Conservation (phyloP, 306 rosid species). For the Prunus fruticosa region DNA sequence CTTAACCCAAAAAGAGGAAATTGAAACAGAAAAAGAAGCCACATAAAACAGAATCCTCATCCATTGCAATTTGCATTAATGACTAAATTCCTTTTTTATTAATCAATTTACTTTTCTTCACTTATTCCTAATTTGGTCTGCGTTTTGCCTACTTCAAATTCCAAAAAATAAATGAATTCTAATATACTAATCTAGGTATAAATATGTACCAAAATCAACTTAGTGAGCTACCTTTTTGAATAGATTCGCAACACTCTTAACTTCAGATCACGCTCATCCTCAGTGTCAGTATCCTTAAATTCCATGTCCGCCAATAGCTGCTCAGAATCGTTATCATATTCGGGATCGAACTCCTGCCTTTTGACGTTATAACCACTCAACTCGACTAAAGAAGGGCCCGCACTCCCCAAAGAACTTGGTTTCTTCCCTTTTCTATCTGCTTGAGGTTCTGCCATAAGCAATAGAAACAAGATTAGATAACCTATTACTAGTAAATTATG, state of each 20-base stretch:
- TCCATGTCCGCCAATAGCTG: conserved; percentile 95
- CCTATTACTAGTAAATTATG: conserved; percentile 8
- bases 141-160: not conserved
- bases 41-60: not conserved
- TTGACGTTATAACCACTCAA: conserved; percentile 78
- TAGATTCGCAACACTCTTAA: conserved; percentile 71
- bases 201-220: conserved; percentile 16
- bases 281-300: conserved; percentile 80
- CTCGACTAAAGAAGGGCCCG: conserved; percentile 84
- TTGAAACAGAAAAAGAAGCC: not conserved
- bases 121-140: not conserved
- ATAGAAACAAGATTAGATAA: not conserved
- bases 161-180: not conserved
- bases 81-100: not conserved
- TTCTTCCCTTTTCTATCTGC: conserved; percentile 67
- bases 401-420: conserved; percentile 54
- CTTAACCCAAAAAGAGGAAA: not conserved
- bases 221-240: conserved; percentile 60
- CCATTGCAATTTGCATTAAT: not conserved
- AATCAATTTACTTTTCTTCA: not conserved
- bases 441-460: conserved; percentile 59
- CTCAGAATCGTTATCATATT: conserved; percentile 94
- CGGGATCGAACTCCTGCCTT: conserved; percentile 92
- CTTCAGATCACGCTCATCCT: conserved; percentile 86
- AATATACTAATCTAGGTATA: not conserved